Percentiles rank a stretch among this genome's conserved stretches.
These are phyloP conservation scores for Sphagnum tenellum DNA, from an alignment of 225 moss, liverwort and hornwort genomes.

Conservation along the genomic window DNA sequence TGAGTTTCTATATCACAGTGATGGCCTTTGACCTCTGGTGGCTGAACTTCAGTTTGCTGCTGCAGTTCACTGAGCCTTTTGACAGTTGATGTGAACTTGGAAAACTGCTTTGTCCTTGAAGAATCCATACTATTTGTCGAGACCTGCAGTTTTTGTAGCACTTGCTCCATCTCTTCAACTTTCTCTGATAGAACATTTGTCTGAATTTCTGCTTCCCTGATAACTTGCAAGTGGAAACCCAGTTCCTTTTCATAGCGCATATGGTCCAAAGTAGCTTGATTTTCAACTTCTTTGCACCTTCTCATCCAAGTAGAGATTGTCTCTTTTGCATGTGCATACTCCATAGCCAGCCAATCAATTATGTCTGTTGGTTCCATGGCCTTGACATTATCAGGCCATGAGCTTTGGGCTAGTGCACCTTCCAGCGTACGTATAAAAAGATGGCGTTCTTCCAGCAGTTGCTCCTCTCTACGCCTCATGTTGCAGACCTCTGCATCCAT, in stretches of 20 bases:
- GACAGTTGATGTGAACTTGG: conserved; percentile 29
- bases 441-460: conserved; percentile 12
- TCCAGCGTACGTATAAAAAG: conserved; percentile 14
- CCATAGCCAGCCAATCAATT: conserved; percentile 24
- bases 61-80: conserved; percentile 38
- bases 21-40: conserved; percentile 29
- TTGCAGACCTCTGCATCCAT: conserved; percentile 18
- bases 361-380: conserved; percentile 12
- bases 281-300: conserved; percentile 4
- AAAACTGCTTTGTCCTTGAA: conserved; percentile 24
- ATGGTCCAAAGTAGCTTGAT: conserved; percentile 1
- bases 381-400: conserved; percentile 14
- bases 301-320: conserved; percentile 3
- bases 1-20: conserved; percentile 23
- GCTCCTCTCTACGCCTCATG: conserved; percentile 11
- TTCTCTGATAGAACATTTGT: conserved; percentile 13
- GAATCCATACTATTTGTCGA: conserved; percentile 28
- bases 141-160: conserved; percentile 22
- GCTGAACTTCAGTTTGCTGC: conserved; percentile 38
- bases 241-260: conserved; percentile 12
- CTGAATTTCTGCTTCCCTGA: conserved; percentile 14
- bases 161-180: conserved; percentile 23
- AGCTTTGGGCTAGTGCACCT: conserved; percentile 8
- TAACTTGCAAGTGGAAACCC: conserved; percentile 16
- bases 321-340: conserved; percentile 5